A percentile compares a stretch with the other conserved stretches of the same genome.
phyloP scores from a whole-genome alignment of 768 basidiomycete species.

The Clitopilus passeckerianus region DNA sequence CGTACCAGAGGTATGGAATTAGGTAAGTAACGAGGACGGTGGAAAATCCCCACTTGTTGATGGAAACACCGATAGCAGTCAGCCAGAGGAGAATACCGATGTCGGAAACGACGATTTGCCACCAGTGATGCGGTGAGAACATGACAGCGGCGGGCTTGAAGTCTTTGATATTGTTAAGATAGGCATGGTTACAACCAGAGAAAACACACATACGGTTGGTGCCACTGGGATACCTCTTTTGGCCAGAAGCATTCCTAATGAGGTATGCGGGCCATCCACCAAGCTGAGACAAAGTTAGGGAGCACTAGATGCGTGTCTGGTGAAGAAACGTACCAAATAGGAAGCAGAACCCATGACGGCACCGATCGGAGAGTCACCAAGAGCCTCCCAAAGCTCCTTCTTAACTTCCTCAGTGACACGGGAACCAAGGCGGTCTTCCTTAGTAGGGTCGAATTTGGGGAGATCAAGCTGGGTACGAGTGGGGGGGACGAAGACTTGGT shows the following conservation, averaged over 20 bases:
- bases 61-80: slow-evolving; percentile 47
- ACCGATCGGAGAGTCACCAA: slow-evolving; percentile 87
- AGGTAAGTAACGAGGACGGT: slow-evolving; percentile 78
- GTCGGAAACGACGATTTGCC: slow-evolving; percentile 78
- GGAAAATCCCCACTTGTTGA: slow-evolving; percentile 58
- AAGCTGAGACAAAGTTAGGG: slow-evolving; percentile 35
- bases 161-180: slow-evolving; percentile 33
- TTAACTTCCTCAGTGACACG: slow-evolving; percentile 63
- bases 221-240: slow-evolving; percentile 68
- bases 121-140: slow-evolving; percentile 78
- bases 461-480: slow-evolving; percentile 75
- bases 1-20: slow-evolving; percentile 82
- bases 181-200: neutral
- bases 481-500: slow-evolving; percentile 92
- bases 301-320: neutral
- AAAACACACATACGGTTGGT: slow-evolving; percentile 64
- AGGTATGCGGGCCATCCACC: slow-evolving; percentile 87
- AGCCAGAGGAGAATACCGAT: slow-evolving; percentile 78
- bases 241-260: slow-evolving; percentile 79
- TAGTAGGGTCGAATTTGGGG: slow-evolving; percentile 60
- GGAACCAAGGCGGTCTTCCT: slow-evolving; percentile 61
- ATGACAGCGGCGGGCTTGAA: slow-evolving; percentile 76
- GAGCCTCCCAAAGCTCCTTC: slow-evolving; percentile 75
- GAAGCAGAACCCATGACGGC: slow-evolving; percentile 46
- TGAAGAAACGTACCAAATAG: slow-evolving; percentile 50